Evolutionary conservation across 495 filamentous ascomycete genomes (phyloP), one percentile per base, ranked within the genome.

Genomic region (Neurospora sp.): DNA sequence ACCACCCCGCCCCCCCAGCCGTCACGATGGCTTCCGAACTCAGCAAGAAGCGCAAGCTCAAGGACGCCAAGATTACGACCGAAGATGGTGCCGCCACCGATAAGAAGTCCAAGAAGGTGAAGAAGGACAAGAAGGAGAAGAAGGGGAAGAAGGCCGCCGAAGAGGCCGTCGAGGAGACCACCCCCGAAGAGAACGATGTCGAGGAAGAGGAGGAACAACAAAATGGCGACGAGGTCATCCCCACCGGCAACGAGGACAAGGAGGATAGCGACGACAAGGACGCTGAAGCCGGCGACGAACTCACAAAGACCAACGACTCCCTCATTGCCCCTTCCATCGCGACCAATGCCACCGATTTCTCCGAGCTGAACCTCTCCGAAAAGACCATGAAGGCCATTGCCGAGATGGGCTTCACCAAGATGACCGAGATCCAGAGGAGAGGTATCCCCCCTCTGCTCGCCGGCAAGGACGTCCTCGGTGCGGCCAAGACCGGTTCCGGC

Each of bases 401-500:
- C 70, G 93, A 91, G 27, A 97, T 99, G 94, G 90, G 91, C 6
- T 98, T 98, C 80, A 90, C 92, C 78, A 93, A 88, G 20, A 97
- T 99, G 96, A 98, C 96, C 1, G 94, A 97, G 80, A 97, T 99
- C 74, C 96, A 99, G 80, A 88, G 90, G 73, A 87, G 92, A 74
- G 92, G 90, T 7, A 97, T 98, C 54, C 95, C 96, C 3, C 93
- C 94, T 7, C 83, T 96, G 27, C 85, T 98, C 74, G 93, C 94
- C 46, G 96, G 96, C 79, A 90, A 91, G 79, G 96, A 99, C 84
- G 94, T 99, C 38, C 88, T 99, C 38, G 96, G 96, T 76, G 96
- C 96, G 38, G 96, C 96, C 44, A 98, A 99, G 86, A 99, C 96
- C 0, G 96, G 96, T 10, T 95, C 92, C 18, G 96, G 96, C 78